phyloP scores from a whole-genome alignment of 2,329 filamentous ascomycete genomes.

The Ascomycota sp. region DNA sequence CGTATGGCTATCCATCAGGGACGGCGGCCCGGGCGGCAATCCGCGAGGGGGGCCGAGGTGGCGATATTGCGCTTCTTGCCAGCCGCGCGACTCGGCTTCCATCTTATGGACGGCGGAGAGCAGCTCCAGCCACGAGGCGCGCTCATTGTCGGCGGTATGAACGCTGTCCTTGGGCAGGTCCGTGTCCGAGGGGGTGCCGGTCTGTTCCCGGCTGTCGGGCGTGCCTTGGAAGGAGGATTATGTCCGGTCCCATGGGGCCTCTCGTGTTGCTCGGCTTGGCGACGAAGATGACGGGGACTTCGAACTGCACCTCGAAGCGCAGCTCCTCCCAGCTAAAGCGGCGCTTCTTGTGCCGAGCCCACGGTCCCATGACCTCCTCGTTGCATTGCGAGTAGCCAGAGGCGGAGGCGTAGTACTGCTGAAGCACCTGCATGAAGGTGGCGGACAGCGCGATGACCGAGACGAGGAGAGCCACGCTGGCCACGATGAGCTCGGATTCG shows the following conservation, averaged over 20 bases:
- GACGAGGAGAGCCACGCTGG: constrained; percentile 23
- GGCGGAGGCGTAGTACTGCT: constrained; percentile 29
- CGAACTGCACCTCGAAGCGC: constrained; percentile 27
- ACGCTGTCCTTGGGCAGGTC: constrained; percentile 16
- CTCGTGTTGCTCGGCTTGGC: constrained; percentile 19
- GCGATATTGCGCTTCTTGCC: constrained; percentile 19
- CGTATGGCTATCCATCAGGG: constrained; percentile 14
- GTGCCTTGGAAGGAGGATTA: constrained; percentile 20
- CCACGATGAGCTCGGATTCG: constrained; percentile 16
- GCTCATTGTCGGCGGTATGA: constrained; percentile 34
- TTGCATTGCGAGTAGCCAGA: constrained; percentile 27
- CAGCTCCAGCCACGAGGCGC: constrained; percentile 31
- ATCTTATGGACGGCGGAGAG: constrained; percentile 28
- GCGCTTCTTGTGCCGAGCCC: constrained; percentile 20
- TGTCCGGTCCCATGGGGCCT: constrained; percentile 13
- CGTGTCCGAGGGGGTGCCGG: constrained; percentile 12
- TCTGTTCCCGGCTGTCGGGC: constrained; percentile 13
- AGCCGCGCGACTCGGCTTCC: constrained; percentile 24
- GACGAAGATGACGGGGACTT: constrained; percentile 29
- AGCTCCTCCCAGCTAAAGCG: constrained; percentile 21
- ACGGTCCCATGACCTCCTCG: constrained; percentile 25
- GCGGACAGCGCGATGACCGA: constrained; percentile 25
- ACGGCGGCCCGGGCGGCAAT: constrained; percentile 7
- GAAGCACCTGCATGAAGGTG: constrained; percentile 24
- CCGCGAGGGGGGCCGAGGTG: constrained; percentile 6